Evolutionary conservation across 352 stramenopile species (phyloP).

Genomic region (Phytophthora ramorum): DNA sequence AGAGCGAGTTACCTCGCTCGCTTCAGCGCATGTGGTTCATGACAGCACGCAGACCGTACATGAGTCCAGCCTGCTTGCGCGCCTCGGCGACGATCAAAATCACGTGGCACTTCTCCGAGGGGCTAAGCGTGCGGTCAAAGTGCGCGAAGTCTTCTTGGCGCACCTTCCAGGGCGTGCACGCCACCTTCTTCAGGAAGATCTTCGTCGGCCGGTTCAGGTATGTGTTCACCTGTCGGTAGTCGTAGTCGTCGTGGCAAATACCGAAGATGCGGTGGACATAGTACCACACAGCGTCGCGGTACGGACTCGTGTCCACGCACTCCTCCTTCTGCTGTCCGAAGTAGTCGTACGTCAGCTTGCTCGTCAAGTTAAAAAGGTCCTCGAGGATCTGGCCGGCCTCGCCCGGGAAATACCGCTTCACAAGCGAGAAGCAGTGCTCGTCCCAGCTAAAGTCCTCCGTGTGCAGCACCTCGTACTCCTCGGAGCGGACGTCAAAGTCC

Average conservation of each 20-base stretch:
- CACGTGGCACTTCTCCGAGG: constrained; percentile 88
- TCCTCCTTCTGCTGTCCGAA: constrained; percentile 67
- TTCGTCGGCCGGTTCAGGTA: constrained; percentile 87
- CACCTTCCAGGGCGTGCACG: constrained; percentile 87
- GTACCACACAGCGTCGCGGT: constrained; percentile 87
- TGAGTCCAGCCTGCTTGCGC: constrained; percentile 86
- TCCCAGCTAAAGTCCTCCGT: constrained; percentile 92
- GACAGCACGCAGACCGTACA: constrained; percentile 87
- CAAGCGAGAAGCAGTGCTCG: constrained; percentile 88
- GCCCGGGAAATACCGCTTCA: constrained; percentile 85
- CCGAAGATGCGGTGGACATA: constrained; percentile 90
- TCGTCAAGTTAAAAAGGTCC: constrained; percentile 88
- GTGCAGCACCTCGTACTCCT: constrained; percentile 84
- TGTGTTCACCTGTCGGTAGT: constrained; percentile 86
- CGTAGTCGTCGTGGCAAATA: constrained; percentile 91
- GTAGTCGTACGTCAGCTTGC: constrained; percentile 85
- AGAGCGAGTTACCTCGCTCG: constrained; percentile 2
- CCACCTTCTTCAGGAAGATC: constrained; percentile 89
- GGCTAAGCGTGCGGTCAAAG: constrained; percentile 80
- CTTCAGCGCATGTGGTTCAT: constrained; percentile 89
- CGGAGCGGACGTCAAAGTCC: constrained; percentile 87
- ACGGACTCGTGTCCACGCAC: constrained; percentile 80
- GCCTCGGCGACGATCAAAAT: constrained; percentile 85
- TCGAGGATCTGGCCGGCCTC: constrained; percentile 85
- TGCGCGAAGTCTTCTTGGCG: constrained; percentile 83